These are phyloP conservation scores for Trichosporon coremiiforme DNA, from an alignment of 1,284 basidiomycete species.

Conservation along the genomic window DNA sequence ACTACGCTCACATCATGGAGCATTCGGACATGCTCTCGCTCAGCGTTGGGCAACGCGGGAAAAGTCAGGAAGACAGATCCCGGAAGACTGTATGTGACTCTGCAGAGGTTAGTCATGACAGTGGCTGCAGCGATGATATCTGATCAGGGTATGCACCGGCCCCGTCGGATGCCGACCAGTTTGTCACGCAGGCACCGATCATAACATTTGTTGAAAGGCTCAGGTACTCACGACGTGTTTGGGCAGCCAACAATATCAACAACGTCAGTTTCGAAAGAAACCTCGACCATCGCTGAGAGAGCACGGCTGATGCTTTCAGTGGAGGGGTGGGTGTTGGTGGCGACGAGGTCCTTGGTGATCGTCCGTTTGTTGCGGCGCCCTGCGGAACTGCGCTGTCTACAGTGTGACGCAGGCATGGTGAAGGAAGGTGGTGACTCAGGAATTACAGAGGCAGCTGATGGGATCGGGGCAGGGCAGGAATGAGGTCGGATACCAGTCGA, in stretches of 20 bases:
- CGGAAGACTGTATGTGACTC: constrained; percentile 33
- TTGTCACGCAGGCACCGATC: neutral
- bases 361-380: neutral
- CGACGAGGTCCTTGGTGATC: too few species aligned
- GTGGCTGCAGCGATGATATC: neutral
- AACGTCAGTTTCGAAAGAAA: constrained; percentile 4
- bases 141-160: neutral
- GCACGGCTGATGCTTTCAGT: neutral
- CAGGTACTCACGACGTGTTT: constrained; percentile 5
- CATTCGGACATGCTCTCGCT: constrained; percentile 18
- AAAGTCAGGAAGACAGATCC: constrained; percentile 32
- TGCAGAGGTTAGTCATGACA: constrained; percentile 9
- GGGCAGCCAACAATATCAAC: constrained; percentile 20
- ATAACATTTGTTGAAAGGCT: neutral
- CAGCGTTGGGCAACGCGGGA: constrained; percentile 2
- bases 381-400: neutral
- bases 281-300: neutral
- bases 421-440: neutral
- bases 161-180: neutral
- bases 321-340: neutral
- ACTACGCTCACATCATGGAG: constrained; percentile 40
- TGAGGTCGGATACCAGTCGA: neutral
- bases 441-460: neutral
- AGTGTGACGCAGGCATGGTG: neutral
- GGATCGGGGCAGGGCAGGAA: neutral